Base-by-base conservation (phyloP, 2,329 filamentous ascomycete genomes). In the Sphaceloma murrayae region DNA sequence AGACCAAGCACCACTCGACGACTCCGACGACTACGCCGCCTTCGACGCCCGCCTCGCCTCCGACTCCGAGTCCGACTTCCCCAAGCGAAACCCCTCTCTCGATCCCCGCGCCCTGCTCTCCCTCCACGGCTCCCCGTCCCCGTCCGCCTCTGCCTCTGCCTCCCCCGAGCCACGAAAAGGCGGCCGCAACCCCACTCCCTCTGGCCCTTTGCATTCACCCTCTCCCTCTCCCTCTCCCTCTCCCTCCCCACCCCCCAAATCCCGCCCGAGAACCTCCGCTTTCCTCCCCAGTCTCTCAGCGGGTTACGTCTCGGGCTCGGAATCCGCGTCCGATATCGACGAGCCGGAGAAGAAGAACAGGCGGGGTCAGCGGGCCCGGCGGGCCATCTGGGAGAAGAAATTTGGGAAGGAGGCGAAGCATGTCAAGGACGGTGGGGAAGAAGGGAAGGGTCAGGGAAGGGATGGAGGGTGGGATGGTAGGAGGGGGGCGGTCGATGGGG, bases 371-470 rank as follows among this genome's bases (percentile, higher is more conserved):
- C 74, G 78, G 32, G 82, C 81, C n/a, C 75, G 85, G 6, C 82
- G 84, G 57, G 75, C 78, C 17, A 82, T 91, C 47, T 83, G 78
- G 68, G 84, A 89, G 66, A 80, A 85, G 65, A 89, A 88, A 58
- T 89, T 73, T 59, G 83, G 83, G 39, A 68, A 72, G 10, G 71
- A 74, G 49, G 85, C 85, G 1, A 82, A 49, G 17, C 48, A 49
- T 43, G 8, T 43, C 29, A 2, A 13, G 3, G 14, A 29, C 31
- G 30, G 43, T 21, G 39, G 27, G 9, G 11, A 36, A 17, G 34
- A n/a, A 34, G 16, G 3, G 3, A 30, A 24, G 2, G 43, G 29
- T 2, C 43, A 22, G 8, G 34, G 30, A 14, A 43, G 33, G 10
- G 40, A 75, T 52, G 60, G 62, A 26, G 75, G 73, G 2, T 80